Conservation (phyloP, 768 basidiomycete genomes). For the Kwoniella pini region DNA sequence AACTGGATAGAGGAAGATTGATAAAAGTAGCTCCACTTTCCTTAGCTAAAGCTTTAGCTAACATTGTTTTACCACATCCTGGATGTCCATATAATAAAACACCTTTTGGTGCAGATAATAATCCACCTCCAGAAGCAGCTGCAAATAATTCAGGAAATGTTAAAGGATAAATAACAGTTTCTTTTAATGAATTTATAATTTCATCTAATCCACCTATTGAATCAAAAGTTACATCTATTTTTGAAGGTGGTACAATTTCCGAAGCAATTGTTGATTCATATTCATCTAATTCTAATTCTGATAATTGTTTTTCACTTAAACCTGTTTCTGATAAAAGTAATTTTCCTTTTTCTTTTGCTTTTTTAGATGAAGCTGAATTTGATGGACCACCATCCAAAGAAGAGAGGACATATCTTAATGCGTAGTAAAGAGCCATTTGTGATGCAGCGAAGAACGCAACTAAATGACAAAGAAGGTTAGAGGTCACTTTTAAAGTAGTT, state of each 20-base stretch:
- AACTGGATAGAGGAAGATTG: conserved; percentile 72
- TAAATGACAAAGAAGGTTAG: conserved; percentile 10
- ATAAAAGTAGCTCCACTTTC: conserved; percentile 97
- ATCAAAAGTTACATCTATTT: conserved; percentile 52
- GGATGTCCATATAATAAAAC: conserved; percentile 95
- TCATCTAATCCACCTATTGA: conserved; percentile 92
- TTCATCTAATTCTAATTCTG: conserved; percentile 72
- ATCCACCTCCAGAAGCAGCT: conserved; percentile 65
- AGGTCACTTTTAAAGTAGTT: neutral
- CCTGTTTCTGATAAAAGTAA: conserved; percentile 53
- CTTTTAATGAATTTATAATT: conserved; percentile 84
- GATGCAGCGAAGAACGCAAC: conserved; percentile 55
- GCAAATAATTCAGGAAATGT: conserved; percentile 86
- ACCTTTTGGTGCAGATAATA: conserved; percentile 90
- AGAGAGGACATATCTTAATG: conserved; percentile 53
- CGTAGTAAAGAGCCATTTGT: conserved; percentile 56
- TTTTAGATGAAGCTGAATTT: conserved; percentile 47
- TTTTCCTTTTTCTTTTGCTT: conserved; percentile 53
- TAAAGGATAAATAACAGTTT: conserved; percentile 93
- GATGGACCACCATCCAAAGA: conserved; percentile 45
- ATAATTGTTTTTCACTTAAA: conserved; percentile 49
- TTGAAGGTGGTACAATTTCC: conserved; percentile 67
- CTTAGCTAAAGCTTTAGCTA: conserved; percentile 97
- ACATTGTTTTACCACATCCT: conserved; percentile 98
- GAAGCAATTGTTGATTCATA: conserved; percentile 93